Evolutionary conservation across 257 asterid species (phyloP).

Genomic region (Capsicum chinense): DNA sequence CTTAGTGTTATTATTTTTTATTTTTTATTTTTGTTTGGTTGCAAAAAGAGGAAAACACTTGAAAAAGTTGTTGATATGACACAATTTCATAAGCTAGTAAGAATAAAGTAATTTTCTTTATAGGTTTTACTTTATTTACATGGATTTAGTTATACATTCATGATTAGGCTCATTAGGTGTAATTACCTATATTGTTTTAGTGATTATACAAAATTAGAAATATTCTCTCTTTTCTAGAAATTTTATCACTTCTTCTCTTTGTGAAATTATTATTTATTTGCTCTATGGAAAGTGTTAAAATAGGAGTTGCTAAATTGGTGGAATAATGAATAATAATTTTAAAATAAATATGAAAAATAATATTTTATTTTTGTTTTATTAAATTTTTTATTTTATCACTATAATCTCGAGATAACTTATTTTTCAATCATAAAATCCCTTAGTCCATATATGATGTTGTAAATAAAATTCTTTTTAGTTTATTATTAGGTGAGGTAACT

Average conservation of each 20-base stretch:
- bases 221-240: not conserved
- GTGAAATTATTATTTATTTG: not conserved
- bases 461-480: no score
- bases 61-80: not conserved
- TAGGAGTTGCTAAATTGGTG: no score
- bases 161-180: not conserved
- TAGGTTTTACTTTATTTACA: conserved; percentile 14
- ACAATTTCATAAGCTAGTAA: not conserved
- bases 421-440: no score
- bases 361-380: no score
- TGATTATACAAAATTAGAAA: conserved; percentile 1
- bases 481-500: no score
- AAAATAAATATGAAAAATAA: no score
- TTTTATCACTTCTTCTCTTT: not conserved
- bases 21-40: not conserved
- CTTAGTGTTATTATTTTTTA: no score
- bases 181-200: not conserved
- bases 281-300: not conserved
- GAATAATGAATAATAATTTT: no score
- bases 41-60: not conserved
- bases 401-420: no score
- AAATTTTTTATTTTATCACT: no score
- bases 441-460: no score
- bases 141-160: not conserved
- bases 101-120: not conserved